Conservation (phyloP, 2,329 filamentous ascomycete species). For the Nemania serpens region DNA sequence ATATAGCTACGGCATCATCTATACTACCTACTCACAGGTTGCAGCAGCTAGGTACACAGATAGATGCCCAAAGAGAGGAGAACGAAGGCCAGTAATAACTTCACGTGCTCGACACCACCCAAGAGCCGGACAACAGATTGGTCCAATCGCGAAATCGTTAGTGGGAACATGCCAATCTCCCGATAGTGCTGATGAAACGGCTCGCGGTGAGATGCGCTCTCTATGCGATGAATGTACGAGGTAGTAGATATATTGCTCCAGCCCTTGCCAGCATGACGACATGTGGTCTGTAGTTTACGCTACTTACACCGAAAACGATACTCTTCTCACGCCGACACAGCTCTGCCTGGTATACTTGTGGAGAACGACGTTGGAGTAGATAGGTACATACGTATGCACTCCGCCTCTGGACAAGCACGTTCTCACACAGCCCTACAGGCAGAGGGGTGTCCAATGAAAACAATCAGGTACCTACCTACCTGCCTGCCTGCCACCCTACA, state of each 20-base stretch:
- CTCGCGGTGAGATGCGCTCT: constrained; percentile 2
- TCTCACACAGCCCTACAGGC: constrained; percentile 19
- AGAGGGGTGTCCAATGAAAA: not conserved
- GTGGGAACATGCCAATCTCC: constrained; percentile 7
- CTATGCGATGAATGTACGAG: constrained; percentile 12
- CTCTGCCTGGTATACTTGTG: not conserved
- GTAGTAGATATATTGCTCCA: not conserved
- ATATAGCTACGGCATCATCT: not conserved
- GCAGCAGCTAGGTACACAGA: not conserved
- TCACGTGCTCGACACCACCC: not conserved
- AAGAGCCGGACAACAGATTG: not conserved
- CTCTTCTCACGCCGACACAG: not conserved
- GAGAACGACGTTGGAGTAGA: not conserved
- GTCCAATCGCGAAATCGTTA: not conserved
- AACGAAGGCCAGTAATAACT: not conserved
- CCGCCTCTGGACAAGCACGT: constrained; percentile 1
- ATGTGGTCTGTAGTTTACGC: not conserved
- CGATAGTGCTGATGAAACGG: constrained; percentile 23
- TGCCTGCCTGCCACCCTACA: not conserved
- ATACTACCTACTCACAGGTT: too few species aligned
- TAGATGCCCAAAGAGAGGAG: not conserved
- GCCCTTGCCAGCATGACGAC: not conserved
- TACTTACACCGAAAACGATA: not conserved
- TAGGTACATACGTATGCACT: constrained; percentile 9
- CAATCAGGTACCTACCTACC: not conserved